phyloP scores from a whole-genome alignment of 2,329 filamentous ascomycete species.

The Rhexocercosporidium sp. region DNA sequence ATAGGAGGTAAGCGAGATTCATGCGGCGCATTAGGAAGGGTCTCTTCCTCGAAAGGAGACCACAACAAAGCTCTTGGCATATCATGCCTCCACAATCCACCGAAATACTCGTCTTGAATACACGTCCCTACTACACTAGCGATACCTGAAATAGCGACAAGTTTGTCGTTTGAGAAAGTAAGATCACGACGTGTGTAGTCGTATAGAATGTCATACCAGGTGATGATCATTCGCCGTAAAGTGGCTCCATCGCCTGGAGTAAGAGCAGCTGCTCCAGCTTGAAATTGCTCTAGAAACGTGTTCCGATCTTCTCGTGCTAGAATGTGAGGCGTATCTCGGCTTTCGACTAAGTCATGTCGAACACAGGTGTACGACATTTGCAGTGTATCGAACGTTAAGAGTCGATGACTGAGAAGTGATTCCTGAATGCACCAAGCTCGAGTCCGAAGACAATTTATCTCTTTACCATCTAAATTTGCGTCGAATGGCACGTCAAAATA shows the following conservation, averaged over 20 bases:
- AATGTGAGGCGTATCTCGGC: not conserved
- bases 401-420: slow-evolving; percentile 16
- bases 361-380: slow-evolving; percentile 18
- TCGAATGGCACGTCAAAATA: slow-evolving; percentile 11
- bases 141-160: slow-evolving; percentile 23
- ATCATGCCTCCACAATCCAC: slow-evolving; percentile 12
- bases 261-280: not conserved
- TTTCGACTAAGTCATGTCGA: not conserved
- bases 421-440: slow-evolving; percentile 23
- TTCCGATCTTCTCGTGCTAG: slow-evolving; percentile 1
- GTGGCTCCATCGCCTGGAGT: not conserved
- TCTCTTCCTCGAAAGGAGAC: slow-evolving; percentile 10
- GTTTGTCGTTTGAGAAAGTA: slow-evolving; percentile 19
- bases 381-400: slow-evolving; percentile 10
- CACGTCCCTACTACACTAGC: slow-evolving; percentile 6
- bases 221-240: not conserved
- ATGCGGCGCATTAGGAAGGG: not conserved
- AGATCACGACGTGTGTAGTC: slow-evolving; percentile 19
- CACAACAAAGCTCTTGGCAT: slow-evolving; percentile 2
- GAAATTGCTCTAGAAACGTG: not conserved
- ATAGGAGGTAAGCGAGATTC: not conserved
- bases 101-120: slow-evolving; percentile 9
- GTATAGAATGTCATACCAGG: slow-evolving; percentile 17
- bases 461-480: not conserved
- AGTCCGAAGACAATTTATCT: slow-evolving; percentile 8